phyloP scores from a whole-genome alignment of 345 rosid species.

The Anastatica hierochuntica region DNA sequence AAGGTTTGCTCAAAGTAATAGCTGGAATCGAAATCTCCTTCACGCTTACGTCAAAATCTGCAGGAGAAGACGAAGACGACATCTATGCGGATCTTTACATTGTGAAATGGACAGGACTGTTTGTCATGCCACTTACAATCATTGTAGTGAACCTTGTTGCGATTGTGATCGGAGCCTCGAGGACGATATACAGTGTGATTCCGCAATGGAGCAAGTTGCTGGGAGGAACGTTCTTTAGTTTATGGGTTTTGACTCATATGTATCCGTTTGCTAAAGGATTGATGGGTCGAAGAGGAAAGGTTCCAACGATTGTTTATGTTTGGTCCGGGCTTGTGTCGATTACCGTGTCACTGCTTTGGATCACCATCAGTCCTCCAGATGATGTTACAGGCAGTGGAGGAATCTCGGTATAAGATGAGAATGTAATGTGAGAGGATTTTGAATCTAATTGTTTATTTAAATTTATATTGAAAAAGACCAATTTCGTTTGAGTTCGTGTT shows the following conservation, averaged over 20 bases:
- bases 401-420: constrained; percentile 16
- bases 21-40: constrained; percentile 86
- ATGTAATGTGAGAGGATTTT: constrained; percentile 8
- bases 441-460: background rate
- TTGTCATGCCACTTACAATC: constrained; percentile 74
- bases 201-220: constrained; percentile 83
- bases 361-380: constrained; percentile 57
- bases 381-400: constrained; percentile 22
- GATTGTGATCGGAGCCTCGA: constrained; percentile 54
- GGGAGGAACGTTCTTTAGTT: constrained; percentile 77
- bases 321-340: constrained; percentile 76
- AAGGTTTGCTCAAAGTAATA: constrained; percentile 71
- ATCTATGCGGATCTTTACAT: constrained; percentile 64
- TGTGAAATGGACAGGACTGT: constrained; percentile 83
- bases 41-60: constrained; percentile 60
- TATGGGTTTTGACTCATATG: constrained; percentile 89
- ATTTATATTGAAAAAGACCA: constrained; percentile 14
- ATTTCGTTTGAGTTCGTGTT: background rate
- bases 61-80: constrained; percentile 70
- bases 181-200: constrained; percentile 67
- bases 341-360: constrained; percentile 67
- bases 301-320: constrained; percentile 72
- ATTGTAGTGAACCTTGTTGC: constrained; percentile 61
- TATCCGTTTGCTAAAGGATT: constrained; percentile 74
- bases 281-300: constrained; percentile 78